phyloP scores from a whole-genome alignment of 371 early-diverging fungal species.

The Apophysomyces sp. region DNA sequence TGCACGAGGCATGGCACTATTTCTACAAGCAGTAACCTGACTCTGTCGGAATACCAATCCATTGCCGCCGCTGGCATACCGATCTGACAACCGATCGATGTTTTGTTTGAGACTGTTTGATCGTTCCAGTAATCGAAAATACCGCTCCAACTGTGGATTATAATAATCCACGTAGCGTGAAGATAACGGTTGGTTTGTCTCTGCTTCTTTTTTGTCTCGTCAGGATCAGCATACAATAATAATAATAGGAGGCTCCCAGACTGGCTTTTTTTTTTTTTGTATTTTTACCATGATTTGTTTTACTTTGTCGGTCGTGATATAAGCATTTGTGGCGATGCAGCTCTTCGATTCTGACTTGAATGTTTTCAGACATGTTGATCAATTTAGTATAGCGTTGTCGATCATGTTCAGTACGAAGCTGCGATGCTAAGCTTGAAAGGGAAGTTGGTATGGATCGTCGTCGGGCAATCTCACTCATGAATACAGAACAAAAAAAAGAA shows the following conservation, averaged over 20 bases:
- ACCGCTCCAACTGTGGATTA: constrained; percentile 10
- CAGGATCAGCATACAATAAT: neutral
- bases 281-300: neutral
- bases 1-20: neutral
- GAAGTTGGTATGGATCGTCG: neutral
- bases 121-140: constrained; percentile 14
- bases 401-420: constrained; percentile 7
- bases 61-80: constrained; percentile 5
- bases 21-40: neutral
- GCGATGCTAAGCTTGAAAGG: neutral
- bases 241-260: neutral
- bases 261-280: too few relatives aligned
- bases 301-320: neutral
- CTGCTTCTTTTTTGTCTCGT: neutral
- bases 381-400: constrained; percentile 16
- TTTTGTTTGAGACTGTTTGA: constrained; percentile 11
- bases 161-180: neutral
- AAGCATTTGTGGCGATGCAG: constrained; percentile 7
- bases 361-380: constrained; percentile 11
- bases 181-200: neutral
- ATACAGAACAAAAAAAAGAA: neutral
- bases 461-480: neutral
- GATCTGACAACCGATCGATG: constrained; percentile 7
- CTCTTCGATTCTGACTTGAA: constrained; percentile 10
- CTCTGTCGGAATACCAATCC: neutral